phyloP scores from a whole-genome alignment of 345 rosid genomes.

The Sonneratia alba region DNA sequence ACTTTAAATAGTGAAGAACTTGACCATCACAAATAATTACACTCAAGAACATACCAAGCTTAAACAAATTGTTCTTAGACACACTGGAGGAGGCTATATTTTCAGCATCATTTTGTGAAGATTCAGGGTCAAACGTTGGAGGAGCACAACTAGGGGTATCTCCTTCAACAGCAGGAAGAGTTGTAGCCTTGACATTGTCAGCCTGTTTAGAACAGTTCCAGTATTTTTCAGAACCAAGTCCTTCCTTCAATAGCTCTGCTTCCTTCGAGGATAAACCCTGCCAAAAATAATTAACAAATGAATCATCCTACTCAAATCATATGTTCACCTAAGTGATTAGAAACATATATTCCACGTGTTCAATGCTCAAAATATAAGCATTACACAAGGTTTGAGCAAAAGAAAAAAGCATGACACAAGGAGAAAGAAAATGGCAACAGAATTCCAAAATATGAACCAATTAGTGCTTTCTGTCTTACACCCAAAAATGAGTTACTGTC shows the following conservation, averaged over 20 bases:
- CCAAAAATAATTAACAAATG: neutral
- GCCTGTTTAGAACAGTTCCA: slow-evolving; percentile 40
- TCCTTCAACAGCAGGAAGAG: slow-evolving; percentile 37
- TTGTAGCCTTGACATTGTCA: slow-evolving; percentile 36
- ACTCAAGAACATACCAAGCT: slow-evolving; percentile 40
- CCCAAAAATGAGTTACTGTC: slow-evolving; percentile 71
- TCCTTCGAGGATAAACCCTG: slow-evolving; percentile 81
- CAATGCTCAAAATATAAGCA: neutral
- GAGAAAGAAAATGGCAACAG: neutral
- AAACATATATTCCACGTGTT: neutral
- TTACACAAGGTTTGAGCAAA: neutral
- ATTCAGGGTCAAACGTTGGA: slow-evolving; percentile 39
- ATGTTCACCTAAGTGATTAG: neutral
- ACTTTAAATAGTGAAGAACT: neutral
- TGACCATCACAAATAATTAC: slow-evolving; percentile 2
- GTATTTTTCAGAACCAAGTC: slow-evolving; percentile 42
- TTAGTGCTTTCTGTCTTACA: slow-evolving; percentile 41
- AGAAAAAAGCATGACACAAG: neutral
- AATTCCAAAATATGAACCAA: slow-evolving; percentile 1
- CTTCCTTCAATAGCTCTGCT: slow-evolving; percentile 65
- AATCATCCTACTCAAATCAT: neutral
- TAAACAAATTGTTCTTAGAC: slow-evolving; percentile 42
- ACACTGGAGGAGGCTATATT: slow-evolving; percentile 37
- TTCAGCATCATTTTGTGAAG: slow-evolving; percentile 51
- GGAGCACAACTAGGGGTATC: slow-evolving; percentile 47